These are phyloP conservation scores for Fagopyrum homotropicum DNA, from an alignment of 148 eudicot genomes.

Conservation along the genomic window DNA sequence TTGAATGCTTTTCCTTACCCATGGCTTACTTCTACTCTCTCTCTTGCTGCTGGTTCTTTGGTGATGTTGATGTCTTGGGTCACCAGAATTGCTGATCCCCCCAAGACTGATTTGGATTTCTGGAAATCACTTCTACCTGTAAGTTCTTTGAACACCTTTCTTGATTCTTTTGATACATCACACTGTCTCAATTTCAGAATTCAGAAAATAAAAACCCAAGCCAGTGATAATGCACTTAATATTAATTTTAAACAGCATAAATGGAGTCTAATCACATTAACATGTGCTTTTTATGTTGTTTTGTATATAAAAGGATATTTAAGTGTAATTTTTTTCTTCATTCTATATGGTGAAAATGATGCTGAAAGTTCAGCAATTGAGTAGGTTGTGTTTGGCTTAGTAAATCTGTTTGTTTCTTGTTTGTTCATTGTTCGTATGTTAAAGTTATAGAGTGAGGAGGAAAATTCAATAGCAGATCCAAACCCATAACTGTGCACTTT, in stretches of 20 bases:
- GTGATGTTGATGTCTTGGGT: slow-evolving; percentile 46
- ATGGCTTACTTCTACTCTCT: slow-evolving; percentile 51
- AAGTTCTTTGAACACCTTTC: slow-evolving; percentile 17
- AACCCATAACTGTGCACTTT: background rate
- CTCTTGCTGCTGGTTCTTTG: slow-evolving; percentile 40
- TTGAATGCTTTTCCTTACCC: slow-evolving; percentile 50
- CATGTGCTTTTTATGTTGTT: too few relatives aligned
- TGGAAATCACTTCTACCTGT: slow-evolving; percentile 49
- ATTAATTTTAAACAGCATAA: too few relatives aligned
- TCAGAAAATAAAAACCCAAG: too few relatives aligned
- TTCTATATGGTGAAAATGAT: too few relatives aligned
- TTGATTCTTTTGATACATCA: slow-evolving; percentile 4
- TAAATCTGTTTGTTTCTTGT: background rate
- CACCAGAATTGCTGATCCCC: slow-evolving; percentile 31
- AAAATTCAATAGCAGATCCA: background rate
- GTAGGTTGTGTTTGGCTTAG: background rate
- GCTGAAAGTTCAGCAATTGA: too few relatives aligned
- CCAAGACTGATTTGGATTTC: slow-evolving; percentile 39
- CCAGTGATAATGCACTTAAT: too few relatives aligned
- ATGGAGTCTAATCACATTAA: too few relatives aligned
- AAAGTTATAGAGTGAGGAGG: background rate
- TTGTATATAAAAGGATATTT: too few relatives aligned
- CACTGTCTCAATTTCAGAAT: too few relatives aligned
- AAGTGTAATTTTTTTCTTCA: too few relatives aligned
- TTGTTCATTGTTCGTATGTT: background rate